Evolutionary conservation across 495 filamentous ascomycete genomes (phyloP).

Genomic region (Schizothecium vesticola): DNA sequence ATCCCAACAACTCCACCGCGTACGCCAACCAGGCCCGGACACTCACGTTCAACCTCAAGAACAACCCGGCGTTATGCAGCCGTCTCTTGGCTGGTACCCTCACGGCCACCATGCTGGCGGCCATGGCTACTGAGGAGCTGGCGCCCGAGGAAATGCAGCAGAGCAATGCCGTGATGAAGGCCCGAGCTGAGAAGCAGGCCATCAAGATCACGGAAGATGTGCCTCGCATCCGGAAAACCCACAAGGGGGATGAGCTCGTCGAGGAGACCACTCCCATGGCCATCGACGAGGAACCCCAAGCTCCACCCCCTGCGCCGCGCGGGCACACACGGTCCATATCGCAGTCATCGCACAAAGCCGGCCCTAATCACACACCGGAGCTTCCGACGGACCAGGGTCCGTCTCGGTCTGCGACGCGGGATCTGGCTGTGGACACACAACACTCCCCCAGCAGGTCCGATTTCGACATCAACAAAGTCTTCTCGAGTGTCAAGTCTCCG

Average conservation of each 20-base stretch:
- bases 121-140: conserved; percentile 84
- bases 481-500: conserved; percentile 60
- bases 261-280: conserved; percentile 52
- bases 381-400: background rate
- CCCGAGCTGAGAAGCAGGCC: conserved; percentile 74
- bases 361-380: background rate
- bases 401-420: conserved; percentile 4
- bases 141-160: conserved; percentile 83
- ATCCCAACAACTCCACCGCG: conserved; percentile 30
- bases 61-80: conserved; percentile 71
- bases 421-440: conserved; percentile 47
- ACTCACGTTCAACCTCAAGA: conserved; percentile 77
- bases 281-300: conserved; percentile 36
- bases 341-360: background rate
- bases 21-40: conserved; percentile 46
- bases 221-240: conserved; percentile 81
- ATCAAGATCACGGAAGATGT: conserved; percentile 77
- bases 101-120: conserved; percentile 64
- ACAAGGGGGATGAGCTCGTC: conserved; percentile 91
- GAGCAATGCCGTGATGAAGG: conserved; percentile 66
- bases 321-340: conserved; percentile 18
- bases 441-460: conserved; percentile 44
- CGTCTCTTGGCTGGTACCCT: conserved; percentile 66
- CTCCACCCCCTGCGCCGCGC: conserved; percentile 29
- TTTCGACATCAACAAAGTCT: conserved; percentile 70